These are phyloP conservation scores for Pyronema omphalodes DNA, from an alignment of 495 filamentous ascomycete species.

Conservation along the genomic window DNA sequence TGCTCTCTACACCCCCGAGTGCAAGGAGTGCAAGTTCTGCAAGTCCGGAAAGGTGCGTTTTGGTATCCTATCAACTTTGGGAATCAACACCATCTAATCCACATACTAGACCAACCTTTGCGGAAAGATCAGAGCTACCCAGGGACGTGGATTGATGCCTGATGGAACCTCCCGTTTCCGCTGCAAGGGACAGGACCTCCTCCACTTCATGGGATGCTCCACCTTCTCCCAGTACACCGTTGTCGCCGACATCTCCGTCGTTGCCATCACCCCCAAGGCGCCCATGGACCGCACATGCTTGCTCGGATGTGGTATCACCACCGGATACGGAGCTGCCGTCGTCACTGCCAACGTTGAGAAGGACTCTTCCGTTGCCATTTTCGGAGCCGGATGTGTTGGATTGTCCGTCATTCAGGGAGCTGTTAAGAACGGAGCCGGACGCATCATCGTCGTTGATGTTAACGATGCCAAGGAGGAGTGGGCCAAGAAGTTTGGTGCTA, in stretches of 20 bases:
- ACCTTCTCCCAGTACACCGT: constrained; percentile 99
- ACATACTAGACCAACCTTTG: constrained; percentile 67
- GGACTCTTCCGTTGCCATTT: constrained; percentile 79
- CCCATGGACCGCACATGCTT: constrained; percentile 91
- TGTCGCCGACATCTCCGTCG: constrained; percentile 94
- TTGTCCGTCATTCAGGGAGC: constrained; percentile 88
- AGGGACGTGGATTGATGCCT: constrained; percentile 91
- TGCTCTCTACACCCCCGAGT: constrained; percentile 85
- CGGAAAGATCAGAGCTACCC: constrained; percentile 94
- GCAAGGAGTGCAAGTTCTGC: constrained; percentile 97
- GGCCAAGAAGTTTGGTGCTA: constrained; percentile 85
- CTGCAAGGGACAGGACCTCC: constrained; percentile 77
- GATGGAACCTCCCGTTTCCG: constrained; percentile 92
- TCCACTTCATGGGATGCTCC: constrained; percentile 98
- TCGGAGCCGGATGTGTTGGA: constrained; percentile 91
- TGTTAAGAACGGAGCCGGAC: constrained; percentile 64
- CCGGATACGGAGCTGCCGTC: constrained; percentile 87
- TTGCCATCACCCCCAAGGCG: constrained; percentile 77
- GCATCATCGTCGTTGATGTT: constrained; percentile 91
- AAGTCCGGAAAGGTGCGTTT: constrained; percentile 57
- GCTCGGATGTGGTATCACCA: constrained; percentile 94
- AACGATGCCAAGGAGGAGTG: constrained; percentile 86
- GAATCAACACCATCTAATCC: not conserved
- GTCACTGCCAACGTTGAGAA: constrained; percentile 82
- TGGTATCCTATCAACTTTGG: not conserved